Evolutionary conservation across 352 stramenopile genomes (phyloP), one percentile per base, ranked within the genome.

Genomic region (Globisporangium irregulare): DNA sequence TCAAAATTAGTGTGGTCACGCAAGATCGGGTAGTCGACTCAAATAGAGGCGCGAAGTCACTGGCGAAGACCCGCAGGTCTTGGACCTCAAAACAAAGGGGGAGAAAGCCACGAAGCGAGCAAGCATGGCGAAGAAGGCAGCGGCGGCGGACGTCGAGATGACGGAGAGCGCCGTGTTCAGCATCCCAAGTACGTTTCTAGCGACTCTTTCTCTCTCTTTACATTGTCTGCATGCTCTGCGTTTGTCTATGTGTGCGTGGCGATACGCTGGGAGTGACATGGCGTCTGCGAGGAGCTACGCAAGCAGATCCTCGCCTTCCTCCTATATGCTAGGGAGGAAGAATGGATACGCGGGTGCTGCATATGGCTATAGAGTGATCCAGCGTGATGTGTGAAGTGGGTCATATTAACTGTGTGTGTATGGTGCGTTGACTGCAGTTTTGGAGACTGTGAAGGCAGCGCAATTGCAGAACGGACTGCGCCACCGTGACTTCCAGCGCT

Each of bases 401-500:
- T 0, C 54, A 41, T 15, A 18, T 4, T 27, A 15, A 15, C 14
- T 25, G 27, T 43, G 25, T 60, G 27, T 61, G 29, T n/a, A 18
- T 25, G 25, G 6, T 57, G 8, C 24, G 36, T 9, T 43, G n/a
- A 18, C 6, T 67, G 15, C 43, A 91, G 83, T 95, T 70, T 62
- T 95, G 60, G 89, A 97, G 84, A 92, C 87, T 2, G 86, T 97
- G 54, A 96, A 95, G 81, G 86, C 87, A 59, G 84, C 85, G 73
- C 91, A 97, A 74, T 70, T 96, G 69, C 86, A 95, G 74, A 97
- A 97, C 60, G 91, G 91, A 3, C 72, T 97, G 71, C 84, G 89
- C 60, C 87, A 97, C 71, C 88, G 89, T 66, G 90, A 97, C 80
- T 97, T 97, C 76, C 85, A 92, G 75, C 89, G 90, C 36, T 97